Conservation (phyloP, 768 basidiomycete genomes). For the Panaeolus papilionaceus region DNA sequence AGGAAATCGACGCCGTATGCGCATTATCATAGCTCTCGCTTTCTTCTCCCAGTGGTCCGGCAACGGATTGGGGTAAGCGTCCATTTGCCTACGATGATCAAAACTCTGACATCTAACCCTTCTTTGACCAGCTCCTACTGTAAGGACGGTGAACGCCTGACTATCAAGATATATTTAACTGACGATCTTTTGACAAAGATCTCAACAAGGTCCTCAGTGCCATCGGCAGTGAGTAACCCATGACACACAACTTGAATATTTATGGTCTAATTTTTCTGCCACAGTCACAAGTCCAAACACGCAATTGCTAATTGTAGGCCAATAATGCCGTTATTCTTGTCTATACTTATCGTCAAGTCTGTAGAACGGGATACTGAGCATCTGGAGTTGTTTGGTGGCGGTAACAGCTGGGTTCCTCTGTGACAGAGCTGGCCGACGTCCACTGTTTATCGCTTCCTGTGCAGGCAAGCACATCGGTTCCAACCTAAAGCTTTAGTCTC, state of each 20-base stretch:
- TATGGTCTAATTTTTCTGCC: background rate
- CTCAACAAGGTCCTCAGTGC: conserved; percentile 58
- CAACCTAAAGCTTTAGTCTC: background rate
- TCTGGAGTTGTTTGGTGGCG: conserved; percentile 60
- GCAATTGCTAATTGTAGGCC: conserved; percentile 44
- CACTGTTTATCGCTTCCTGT: conserved; percentile 52
- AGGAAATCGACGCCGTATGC: conserved; percentile 59
- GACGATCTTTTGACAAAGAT: conserved; percentile 68
- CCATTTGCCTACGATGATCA: background rate
- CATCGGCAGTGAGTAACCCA: conserved; percentile 45
- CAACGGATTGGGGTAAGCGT: conserved; percentile 49
- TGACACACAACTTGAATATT: background rate
- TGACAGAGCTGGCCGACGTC: conserved; percentile 55
- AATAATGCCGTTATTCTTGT: background rate
- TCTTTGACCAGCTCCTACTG: conserved; percentile 49
- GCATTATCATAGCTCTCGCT: conserved; percentile 61
- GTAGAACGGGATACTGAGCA: conserved; percentile 58
- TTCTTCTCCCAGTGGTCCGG: conserved; percentile 68
- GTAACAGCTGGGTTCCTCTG: conserved; percentile 50
- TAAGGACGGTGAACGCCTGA: conserved; percentile 1
- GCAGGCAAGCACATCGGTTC: conserved; percentile 32
- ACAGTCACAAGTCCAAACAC: conserved; percentile 48
- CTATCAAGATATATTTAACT: background rate
- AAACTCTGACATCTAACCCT: conserved; percentile 22
- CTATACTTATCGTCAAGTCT: background rate